Conservation (phyloP, 1,139 yeast genomes). For the Suhomyces bokatorum region DNA sequence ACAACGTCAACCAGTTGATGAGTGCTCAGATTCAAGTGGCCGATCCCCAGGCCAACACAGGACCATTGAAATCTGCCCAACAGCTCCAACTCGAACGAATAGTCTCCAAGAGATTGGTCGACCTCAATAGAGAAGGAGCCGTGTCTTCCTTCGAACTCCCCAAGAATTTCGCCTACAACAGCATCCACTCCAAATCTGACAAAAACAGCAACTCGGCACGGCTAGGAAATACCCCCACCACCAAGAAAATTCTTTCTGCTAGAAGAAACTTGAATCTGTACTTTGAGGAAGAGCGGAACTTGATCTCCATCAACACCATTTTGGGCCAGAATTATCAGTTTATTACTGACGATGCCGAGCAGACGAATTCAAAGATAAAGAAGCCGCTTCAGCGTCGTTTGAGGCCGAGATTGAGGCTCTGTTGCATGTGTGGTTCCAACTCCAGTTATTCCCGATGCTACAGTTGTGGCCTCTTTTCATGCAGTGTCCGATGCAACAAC, state of each 20-base stretch:
- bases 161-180: constrained; percentile 40
- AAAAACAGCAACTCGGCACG: constrained; percentile 30
- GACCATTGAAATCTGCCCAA: constrained; percentile 45
- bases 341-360: constrained; percentile 31
- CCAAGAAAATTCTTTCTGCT: constrained; percentile 47
- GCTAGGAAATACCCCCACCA: constrained; percentile 47
- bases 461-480: constrained; percentile 43
- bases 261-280: constrained; percentile 48
- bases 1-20: constrained; percentile 46
- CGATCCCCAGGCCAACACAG: constrained; percentile 28
- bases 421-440: constrained; percentile 45
- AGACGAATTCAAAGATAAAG: constrained; percentile 14
- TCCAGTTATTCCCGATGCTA: constrained; percentile 44
- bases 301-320: constrained; percentile 45
- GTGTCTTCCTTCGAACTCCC: constrained; percentile 41
- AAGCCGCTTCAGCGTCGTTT: constrained; percentile 20
- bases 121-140: constrained; percentile 37
- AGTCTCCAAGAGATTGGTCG: constrained; percentile 39
- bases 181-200: constrained; percentile 28
- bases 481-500: constrained; percentile 44
- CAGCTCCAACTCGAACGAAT: constrained; percentile 46
- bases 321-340: constrained; percentile 44
- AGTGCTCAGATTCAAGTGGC: constrained; percentile 45
- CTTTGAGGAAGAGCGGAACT: constrained; percentile 49
- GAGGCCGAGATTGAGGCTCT: constrained; percentile 40